Conservation (phyloP, 257 asterid genomes). For the Paraleonurus japonicus region DNA sequence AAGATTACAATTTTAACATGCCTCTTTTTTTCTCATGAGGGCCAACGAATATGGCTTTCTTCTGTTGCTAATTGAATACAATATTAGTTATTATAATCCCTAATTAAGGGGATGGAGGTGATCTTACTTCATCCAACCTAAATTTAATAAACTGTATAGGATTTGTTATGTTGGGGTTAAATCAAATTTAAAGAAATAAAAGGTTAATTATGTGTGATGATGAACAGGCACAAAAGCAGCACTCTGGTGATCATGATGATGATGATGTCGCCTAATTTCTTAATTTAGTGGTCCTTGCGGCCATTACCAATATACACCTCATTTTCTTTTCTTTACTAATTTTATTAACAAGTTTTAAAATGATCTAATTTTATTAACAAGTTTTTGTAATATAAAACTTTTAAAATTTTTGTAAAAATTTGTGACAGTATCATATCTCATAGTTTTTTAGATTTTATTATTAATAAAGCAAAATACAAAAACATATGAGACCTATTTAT, state of each 20-base stretch:
- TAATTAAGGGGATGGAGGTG: slow-evolving; percentile 5
- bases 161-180: not conserved
- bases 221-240: slow-evolving; percentile 12
- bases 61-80: slow-evolving; percentile 6
- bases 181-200: not conserved
- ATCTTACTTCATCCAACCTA: not conserved
- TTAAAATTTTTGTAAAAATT: no score
- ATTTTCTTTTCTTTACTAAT: not conserved
- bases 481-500: no score
- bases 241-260: slow-evolving; percentile 25
- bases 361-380: no score
- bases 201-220: not conserved
- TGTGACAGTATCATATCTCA: no score
- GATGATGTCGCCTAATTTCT: slow-evolving; percentile 22
- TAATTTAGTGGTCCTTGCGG: slow-evolving; percentile 27
- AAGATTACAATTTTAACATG: not conserved
- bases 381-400: no score
- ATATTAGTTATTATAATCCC: not conserved
- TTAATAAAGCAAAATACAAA: no score
- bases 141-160: not conserved
- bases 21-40: slow-evolving; percentile 4
- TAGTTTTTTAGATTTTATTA: no score
- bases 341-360: no score
- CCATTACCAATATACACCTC: not conserved
- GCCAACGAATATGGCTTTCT: slow-evolving; percentile 15